A percentile compares a stretch with the other conserved stretches of the same genome.
Conservation (phyloP, 495 filamentous ascomycete species). For the Apiosordaria backusii region DNA sequence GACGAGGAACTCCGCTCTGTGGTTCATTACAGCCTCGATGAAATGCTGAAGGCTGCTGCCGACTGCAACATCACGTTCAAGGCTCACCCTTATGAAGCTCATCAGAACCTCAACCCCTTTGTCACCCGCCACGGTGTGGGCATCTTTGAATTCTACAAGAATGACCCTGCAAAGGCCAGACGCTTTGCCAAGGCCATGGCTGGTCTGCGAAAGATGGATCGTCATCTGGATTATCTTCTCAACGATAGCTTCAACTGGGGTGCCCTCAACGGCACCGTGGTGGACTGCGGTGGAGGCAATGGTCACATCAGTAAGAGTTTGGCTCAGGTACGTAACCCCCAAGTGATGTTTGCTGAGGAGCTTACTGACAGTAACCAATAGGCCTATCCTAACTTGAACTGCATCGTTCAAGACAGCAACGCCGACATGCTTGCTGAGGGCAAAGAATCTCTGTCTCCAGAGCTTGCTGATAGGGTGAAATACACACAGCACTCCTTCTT, state of each 20-base stretch:
- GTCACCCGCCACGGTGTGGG: neutral
- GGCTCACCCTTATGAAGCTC: neutral
- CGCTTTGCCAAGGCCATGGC: conserved; percentile 1
- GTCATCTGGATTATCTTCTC: neutral
- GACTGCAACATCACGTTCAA: conserved; percentile 2
- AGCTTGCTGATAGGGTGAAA: neutral
- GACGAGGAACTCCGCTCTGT: neutral
- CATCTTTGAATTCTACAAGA: neutral
- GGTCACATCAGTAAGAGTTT: neutral
- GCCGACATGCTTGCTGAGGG: conserved; percentile 1
- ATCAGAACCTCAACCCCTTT: conserved; percentile 1
- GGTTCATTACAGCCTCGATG: neutral
- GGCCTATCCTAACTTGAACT: neutral
- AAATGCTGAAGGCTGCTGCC: neutral
- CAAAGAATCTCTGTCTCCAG: neutral
- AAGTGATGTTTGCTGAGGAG: neutral
- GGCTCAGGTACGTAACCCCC: neutral
- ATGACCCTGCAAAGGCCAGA: neutral
- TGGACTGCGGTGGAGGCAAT: neutral
- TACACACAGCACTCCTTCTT: conserved; percentile 2
- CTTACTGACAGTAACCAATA: neutral
- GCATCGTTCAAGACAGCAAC: neutral
- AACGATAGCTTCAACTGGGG: conserved; percentile 1
- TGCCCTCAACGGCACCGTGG: neutral
- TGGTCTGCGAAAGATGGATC: neutral